These are phyloP conservation scores for Hypoxylon sp. DNA, from an alignment of 2,329 filamentous ascomycete genomes.

Conservation along the genomic window DNA sequence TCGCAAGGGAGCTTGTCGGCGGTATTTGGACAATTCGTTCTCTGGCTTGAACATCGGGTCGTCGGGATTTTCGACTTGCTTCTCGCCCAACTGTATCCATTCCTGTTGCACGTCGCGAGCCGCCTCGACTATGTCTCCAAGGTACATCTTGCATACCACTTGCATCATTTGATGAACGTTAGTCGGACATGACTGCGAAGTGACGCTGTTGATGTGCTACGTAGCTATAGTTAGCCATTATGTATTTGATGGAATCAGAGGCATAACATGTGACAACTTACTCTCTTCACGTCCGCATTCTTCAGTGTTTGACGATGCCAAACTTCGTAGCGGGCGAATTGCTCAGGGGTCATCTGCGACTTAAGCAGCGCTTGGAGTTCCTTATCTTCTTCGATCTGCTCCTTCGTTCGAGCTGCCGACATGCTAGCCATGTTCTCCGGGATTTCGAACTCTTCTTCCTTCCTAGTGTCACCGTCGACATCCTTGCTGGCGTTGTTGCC, in stretches of 20 bases:
- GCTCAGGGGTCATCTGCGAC: constrained; percentile 74
- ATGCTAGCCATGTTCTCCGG: constrained; percentile 62
- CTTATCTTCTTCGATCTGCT: constrained; percentile 76
- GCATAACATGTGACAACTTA: constrained; percentile 55
- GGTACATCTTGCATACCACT: constrained; percentile 82
- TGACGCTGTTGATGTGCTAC: constrained; percentile 82
- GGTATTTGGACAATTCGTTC: constrained; percentile 56
- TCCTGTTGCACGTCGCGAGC: constrained; percentile 80
- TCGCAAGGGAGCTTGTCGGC: constrained; percentile 71
- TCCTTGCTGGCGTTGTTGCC: constrained; percentile 61
- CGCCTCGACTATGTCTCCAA: constrained; percentile 81
- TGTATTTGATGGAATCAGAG: background rate
- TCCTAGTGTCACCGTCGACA: constrained; percentile 69
- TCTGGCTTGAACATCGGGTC: constrained; percentile 55
- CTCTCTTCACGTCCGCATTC: constrained; percentile 77
- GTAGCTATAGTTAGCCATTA: constrained; percentile 28
- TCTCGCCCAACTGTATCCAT: constrained; percentile 74
- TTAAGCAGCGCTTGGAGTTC: constrained; percentile 73
- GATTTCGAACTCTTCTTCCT: constrained; percentile 69
- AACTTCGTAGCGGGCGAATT: constrained; percentile 78
- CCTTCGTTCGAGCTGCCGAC: constrained; percentile 69
- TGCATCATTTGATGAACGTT: constrained; percentile 83
- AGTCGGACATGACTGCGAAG: constrained; percentile 82
- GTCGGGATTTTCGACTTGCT: constrained; percentile 67
- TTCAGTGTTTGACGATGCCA: constrained; percentile 79